Conservation (phyloP, 2,329 filamentous ascomycete genomes). For the Claviceps sp. region DNA sequence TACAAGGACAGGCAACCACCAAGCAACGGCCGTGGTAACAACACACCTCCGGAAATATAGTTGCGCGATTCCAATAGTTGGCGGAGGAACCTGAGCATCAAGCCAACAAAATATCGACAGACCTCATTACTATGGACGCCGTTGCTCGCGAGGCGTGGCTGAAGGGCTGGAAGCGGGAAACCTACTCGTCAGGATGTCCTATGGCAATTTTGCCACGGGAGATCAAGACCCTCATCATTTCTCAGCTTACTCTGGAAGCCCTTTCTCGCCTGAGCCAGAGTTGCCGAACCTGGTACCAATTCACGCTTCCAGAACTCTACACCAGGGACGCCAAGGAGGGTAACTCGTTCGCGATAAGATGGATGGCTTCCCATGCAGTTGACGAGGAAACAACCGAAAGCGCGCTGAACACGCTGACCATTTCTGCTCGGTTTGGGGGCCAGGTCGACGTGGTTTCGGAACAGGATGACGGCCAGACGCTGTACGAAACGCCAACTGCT, state of each 20-base stretch:
- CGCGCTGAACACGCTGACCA: neutral
- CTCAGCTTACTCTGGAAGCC: neutral
- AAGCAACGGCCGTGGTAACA: too few relatives aligned
- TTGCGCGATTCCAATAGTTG: neutral
- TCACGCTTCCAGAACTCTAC: neutral
- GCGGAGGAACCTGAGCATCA: neutral
- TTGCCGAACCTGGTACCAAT: neutral
- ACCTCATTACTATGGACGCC: constrained; percentile 25
- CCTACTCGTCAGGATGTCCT: neutral
- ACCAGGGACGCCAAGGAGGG: neutral
- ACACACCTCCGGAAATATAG: too few relatives aligned
- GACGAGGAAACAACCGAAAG: neutral
- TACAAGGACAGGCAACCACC: too few relatives aligned
- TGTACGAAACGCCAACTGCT: neutral
- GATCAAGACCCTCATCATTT: neutral
- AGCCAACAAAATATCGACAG: neutral
- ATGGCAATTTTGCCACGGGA: neutral
- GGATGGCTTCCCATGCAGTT: neutral
- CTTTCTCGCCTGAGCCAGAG: neutral
- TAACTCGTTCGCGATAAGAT: constrained; percentile 1
- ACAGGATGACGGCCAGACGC: too few relatives aligned
- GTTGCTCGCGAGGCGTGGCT: neutral
- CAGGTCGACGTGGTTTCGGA: neutral
- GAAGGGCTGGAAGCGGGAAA: neutral
- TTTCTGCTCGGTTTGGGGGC: neutral